Base-by-base conservation (phyloP, 768 basidiomycete species). In the Russula emetica region DNA sequence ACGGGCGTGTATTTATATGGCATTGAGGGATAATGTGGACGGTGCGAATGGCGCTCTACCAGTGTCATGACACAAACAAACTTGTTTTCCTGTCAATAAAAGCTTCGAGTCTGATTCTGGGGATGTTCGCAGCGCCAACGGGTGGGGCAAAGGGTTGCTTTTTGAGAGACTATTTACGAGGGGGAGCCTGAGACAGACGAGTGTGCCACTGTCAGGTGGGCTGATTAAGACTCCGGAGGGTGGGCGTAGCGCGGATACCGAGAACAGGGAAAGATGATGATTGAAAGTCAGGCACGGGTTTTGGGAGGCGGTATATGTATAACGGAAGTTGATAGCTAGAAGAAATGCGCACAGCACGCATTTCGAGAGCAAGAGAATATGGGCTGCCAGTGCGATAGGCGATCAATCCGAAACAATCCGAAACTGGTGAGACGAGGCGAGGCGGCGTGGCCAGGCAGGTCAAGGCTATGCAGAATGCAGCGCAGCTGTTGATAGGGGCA, bases 1-100 rank as follows among this genome's bases (percentile, higher is more conserved):
- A 68, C 62, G n/a, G 60, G 55, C 4, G 61, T 67, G 62, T 67
- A 68, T 67, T 67, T 68, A 68, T 68, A 68, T 26, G 66, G 58
- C 61, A 63, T 63, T 30, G 34, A 10, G 10, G 64, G 51, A 32
- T 60, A 60, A 52, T 62, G 66, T 55, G 61, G 54, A 45, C 54
- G 55, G 26, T 60, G 55, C 32, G 57, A 51, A 22, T 58, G 61
- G 49, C 60, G 65, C 47, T 68, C 67, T 44, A 68, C 67, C 42
- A 68, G 56, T 51, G 67, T 56, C 66, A 68, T 68, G 65, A 53
- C 65, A 58, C 63, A 58, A 56, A 58, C 63, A 58, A 56, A 57
- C n/a, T 59, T 36, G 45, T n/a, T 44, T 47, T 57, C 32, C 30
- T 28, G 50, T 47, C 47, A 51, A 55, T 44, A 54, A 50, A 47